Evolutionary conservation across 2,329 filamentous ascomycete genomes (phyloP).

Genomic region (Exophiala dermatitidis): DNA sequence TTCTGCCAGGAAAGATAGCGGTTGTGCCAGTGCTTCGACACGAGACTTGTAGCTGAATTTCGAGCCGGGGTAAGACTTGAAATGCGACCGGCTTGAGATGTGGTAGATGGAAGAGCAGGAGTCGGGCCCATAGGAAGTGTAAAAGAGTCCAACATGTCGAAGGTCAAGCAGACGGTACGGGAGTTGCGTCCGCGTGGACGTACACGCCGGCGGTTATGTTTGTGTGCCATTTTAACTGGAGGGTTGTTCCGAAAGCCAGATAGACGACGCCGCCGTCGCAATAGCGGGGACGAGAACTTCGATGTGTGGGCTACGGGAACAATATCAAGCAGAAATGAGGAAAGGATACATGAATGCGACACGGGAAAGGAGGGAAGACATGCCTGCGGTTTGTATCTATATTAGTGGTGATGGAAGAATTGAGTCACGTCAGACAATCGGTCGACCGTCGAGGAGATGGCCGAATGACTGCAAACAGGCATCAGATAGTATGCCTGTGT

Average conservation of each 20-base stretch:
- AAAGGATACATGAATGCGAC: neutral
- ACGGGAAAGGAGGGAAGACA: conserved; percentile 10
- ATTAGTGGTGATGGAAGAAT: conserved; percentile 1
- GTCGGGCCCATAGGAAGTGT: conserved; percentile 11
- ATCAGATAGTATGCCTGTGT: conserved; percentile 10
- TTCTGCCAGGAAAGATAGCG: conserved; percentile 37
- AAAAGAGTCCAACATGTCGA: conserved; percentile 24
- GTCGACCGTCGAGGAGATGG: neutral
- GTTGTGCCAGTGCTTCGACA: conserved; percentile 39
- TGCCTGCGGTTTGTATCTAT: neutral
- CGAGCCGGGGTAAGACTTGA: conserved; percentile 25
- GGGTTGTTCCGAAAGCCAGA: neutral
- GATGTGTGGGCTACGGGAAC: conserved; percentile 15
- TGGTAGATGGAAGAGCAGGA: conserved; percentile 10
- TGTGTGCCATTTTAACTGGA: conserved; percentile 36
- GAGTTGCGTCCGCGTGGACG: conserved; percentile 37
- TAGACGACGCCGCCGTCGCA: neutral
- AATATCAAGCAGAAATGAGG: neutral
- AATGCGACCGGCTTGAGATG: neutral
- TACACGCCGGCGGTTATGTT: conserved; percentile 42
- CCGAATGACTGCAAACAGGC: conserved; percentile 11
- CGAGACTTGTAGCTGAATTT: conserved; percentile 19
- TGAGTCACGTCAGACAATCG: conserved; percentile 22
- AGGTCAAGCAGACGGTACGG: conserved; percentile 24
- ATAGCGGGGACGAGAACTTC: conserved; percentile 15